These are phyloP conservation scores for Cornus controversa DNA, from an alignment of 148 eudicot species.

Conservation along the genomic window DNA sequence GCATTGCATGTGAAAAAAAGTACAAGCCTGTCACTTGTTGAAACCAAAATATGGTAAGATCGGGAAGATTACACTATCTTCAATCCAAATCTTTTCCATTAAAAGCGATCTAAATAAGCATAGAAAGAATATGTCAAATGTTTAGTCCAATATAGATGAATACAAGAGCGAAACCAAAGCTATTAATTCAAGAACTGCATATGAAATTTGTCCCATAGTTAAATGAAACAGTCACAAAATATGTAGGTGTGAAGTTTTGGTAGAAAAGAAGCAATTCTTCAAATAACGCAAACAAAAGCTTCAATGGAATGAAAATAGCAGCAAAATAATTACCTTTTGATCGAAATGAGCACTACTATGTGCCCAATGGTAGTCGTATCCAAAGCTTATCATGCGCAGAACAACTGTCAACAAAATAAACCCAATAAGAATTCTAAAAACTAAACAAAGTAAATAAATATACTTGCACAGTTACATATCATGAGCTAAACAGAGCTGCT, in stretches of 20 bases:
- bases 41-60: background rate
- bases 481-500: constrained; percentile 11
- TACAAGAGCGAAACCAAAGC: background rate
- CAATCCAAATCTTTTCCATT: too few species aligned
- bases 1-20: background rate
- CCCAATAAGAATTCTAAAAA: background rate
- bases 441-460: background rate
- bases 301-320: background rate
- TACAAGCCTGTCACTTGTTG: background rate
- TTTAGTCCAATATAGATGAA: background rate
- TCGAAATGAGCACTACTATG: constrained; percentile 53
- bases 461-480: background rate
- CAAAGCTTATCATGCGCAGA: constrained; percentile 91
- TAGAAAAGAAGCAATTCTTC: background rate
- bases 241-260: constrained; percentile 1
- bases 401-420: constrained; percentile 47
- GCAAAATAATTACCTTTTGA: constrained; percentile 50
- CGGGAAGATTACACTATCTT: background rate
- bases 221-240: background rate
- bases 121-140: background rate
- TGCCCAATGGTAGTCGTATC: constrained; percentile 89
- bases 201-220: background rate
- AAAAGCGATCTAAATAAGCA: background rate
- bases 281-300: constrained; percentile 4
- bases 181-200: background rate